Percentiles rank a stretch among this genome's conserved stretches.
Conservation (phyloP, 2,329 filamentous ascomycete genomes). For the Cytospora piceae region DNA sequence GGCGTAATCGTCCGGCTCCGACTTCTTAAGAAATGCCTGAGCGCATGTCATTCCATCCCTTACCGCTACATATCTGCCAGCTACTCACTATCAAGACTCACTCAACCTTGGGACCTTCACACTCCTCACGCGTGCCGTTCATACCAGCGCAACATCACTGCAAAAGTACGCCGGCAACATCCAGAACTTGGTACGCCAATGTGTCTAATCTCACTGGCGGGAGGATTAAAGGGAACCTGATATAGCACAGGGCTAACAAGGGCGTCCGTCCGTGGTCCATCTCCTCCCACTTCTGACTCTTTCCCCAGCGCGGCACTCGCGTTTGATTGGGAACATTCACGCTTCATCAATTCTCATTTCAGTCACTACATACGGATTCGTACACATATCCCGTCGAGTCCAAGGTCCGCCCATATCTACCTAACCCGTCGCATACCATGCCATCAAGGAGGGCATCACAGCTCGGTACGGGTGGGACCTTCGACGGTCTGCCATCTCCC, state of each 20-base stretch:
- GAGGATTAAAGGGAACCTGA: not conserved
- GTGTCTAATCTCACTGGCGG: not conserved
- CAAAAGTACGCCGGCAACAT: not conserved
- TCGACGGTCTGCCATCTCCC: not conserved
- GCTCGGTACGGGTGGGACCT: not conserved
- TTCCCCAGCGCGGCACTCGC: slow-evolving; percentile 5
- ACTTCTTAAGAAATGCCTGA: not conserved
- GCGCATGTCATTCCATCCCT: no score
- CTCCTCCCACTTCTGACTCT: not conserved
- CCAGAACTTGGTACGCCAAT: not conserved
- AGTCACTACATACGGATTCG: not conserved
- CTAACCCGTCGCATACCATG: slow-evolving; percentile 1
- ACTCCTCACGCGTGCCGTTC: no score
- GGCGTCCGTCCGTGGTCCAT: not conserved
- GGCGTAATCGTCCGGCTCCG: not conserved
- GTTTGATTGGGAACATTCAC: slow-evolving; percentile 29
- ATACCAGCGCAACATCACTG: no score
- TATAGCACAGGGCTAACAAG: slow-evolving; percentile 23
- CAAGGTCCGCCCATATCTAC: not conserved
- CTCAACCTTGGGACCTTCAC: no score
- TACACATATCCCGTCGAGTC: no score
- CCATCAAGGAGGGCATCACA: not conserved
- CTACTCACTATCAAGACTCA: no score
- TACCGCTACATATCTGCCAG: no score
- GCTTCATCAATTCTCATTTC: not conserved